Evolutionary conservation across 2,329 filamentous ascomycete genomes (phyloP).

Genomic region (Diaporthe amygdali): DNA sequence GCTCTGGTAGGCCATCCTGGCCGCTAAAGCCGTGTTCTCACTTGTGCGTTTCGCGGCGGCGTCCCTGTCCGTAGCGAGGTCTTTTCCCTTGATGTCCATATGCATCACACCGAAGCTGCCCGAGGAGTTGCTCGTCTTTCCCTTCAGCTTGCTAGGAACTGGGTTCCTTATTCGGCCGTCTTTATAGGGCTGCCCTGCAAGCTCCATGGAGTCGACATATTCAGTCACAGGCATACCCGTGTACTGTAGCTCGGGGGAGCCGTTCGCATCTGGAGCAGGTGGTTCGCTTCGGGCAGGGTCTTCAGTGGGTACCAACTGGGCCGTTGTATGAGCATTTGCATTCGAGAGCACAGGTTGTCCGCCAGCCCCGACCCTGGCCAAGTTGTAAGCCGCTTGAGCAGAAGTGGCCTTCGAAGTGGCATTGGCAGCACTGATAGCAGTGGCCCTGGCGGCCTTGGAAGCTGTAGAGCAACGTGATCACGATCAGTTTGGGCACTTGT

Average conservation of each 20-base stretch:
- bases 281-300: slow-evolving; percentile 1
- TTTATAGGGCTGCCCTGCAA: slow-evolving; percentile 31
- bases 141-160: slow-evolving; percentile 66
- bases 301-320: slow-evolving; percentile 15
- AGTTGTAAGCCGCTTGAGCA: slow-evolving; percentile 12
- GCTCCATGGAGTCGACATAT: slow-evolving; percentile 29
- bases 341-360: slow-evolving; percentile 11
- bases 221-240: slow-evolving; percentile 30
- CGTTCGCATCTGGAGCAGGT: not conserved
- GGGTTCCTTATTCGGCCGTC: slow-evolving; percentile 62
- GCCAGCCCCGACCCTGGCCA: slow-evolving; percentile 1
- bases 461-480: slow-evolving; percentile 8
- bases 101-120: slow-evolving; percentile 70
- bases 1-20: slow-evolving; percentile 58
- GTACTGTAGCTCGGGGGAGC: not conserved
- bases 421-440: slow-evolving; percentile 5
- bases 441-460: slow-evolving; percentile 19
- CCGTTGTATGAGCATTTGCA: slow-evolving; percentile 18
- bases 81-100: slow-evolving; percentile 54
- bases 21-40: slow-evolving; percentile 64
- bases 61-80: slow-evolving; percentile 53
- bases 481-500: slow-evolving; percentile 14
- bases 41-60: slow-evolving; percentile 65
- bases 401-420: slow-evolving; percentile 8
- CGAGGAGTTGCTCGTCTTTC: slow-evolving; percentile 59